Percentiles rank a stretch among this genome's conserved stretches.
Evolutionary conservation across 345 rosid species (phyloP).

Genomic region (Acer yangbiense): DNA sequence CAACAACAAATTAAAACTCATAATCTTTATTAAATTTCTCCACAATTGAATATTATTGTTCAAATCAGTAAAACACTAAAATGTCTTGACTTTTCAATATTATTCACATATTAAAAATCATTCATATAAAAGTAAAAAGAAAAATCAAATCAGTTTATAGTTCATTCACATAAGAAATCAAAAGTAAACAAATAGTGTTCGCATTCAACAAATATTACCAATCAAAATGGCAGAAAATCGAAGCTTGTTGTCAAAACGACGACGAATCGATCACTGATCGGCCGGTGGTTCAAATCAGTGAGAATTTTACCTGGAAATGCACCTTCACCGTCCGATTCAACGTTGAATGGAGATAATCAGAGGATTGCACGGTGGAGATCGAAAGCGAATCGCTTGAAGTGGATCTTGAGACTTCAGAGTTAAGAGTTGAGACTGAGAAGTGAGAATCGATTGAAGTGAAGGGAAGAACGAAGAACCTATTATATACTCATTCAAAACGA

Average conservation of each 20-base stretch:
- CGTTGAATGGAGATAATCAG: conserved; percentile 8
- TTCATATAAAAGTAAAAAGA: not conserved
- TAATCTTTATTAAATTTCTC: too few relatives aligned
- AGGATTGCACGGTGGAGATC: conserved; percentile 13
- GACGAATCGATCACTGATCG: not conserved
- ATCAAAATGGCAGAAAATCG: not conserved
- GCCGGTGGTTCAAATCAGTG: not conserved
- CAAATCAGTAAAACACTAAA: too few relatives aligned
- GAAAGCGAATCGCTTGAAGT: not conserved
- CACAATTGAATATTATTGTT: too few relatives aligned
- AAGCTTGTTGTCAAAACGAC: not conserved
- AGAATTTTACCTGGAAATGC: not conserved
- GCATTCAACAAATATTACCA: conserved; percentile 4
- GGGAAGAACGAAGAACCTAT: too few relatives aligned
- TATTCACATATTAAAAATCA: not conserved
- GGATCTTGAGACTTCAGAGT: too few relatives aligned
- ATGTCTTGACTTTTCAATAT: too few relatives aligned
- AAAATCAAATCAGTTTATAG: not conserved
- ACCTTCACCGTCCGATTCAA: conserved; percentile 16
- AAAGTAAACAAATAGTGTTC: not conserved
- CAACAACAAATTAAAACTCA: too few relatives aligned
- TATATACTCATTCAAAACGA: too few relatives aligned
- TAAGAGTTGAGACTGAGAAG: too few relatives aligned
- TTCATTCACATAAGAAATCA: not conserved
- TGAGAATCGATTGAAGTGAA: too few relatives aligned